A percentile compares a stretch with the other conserved stretches of the same genome.
These are phyloP conservation scores for Colletotrichum melonis DNA, from an alignment of 2,329 filamentous ascomycete species.

Conservation along the genomic window DNA sequence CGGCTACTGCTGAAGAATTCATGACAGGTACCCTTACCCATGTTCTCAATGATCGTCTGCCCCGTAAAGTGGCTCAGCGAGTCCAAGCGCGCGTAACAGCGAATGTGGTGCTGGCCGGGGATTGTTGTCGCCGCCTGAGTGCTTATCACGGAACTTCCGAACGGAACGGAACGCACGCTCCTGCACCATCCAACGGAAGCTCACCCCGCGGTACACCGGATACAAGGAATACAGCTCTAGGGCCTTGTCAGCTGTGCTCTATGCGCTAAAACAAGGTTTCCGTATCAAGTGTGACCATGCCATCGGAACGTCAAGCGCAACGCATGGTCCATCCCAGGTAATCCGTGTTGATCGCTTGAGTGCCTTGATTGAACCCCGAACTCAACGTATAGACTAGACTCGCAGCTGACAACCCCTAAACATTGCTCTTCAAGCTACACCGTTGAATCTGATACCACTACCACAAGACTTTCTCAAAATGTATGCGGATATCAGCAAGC, in stretches of 20 bases:
- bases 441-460: background rate
- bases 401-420: background rate
- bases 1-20: background rate
- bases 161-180: background rate
- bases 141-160: background rate
- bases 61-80: background rate
- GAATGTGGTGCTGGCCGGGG: background rate
- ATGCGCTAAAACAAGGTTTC: background rate
- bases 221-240: background rate
- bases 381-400: background rate
- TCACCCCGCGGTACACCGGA: background rate
- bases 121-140: background rate
- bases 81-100: background rate
- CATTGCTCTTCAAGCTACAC: background rate
- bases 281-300: background rate
- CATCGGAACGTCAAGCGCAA: background rate
- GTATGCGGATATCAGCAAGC: background rate
- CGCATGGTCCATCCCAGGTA: background rate
- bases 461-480: background rate
- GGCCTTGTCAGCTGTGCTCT: background rate
- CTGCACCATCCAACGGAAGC: background rate
- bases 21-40: background rate
- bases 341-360: background rate
- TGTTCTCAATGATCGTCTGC: background rate
- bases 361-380: background rate